phyloP scores from a whole-genome alignment of 2,329 filamentous ascomycete genomes.

The Diaporthe sp. region DNA sequence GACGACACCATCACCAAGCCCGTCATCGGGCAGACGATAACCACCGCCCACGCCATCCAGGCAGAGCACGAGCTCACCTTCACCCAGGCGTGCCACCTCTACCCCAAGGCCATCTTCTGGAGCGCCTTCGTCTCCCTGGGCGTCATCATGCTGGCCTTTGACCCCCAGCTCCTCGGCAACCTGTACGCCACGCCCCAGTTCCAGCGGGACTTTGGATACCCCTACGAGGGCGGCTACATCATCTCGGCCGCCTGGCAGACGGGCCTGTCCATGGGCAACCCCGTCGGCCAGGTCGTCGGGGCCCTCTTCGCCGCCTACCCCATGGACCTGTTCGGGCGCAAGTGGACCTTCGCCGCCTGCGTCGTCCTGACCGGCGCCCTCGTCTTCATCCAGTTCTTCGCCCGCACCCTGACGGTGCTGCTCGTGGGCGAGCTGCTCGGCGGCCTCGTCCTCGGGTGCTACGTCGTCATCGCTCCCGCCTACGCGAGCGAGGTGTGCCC shows the following conservation, averaged over 20 bases:
- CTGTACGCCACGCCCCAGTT: conserved; percentile 71
- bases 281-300: conserved; percentile 66
- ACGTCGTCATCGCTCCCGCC: conserved; percentile 67
- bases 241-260: conserved; percentile 58
- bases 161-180: conserved; percentile 72
- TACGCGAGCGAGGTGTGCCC: conserved; percentile 72
- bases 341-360: conserved; percentile 56
- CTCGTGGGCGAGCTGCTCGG: conserved; percentile 71
- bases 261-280: conserved; percentile 62
- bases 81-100: conserved; percentile 52
- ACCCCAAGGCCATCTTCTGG: conserved; percentile 62
- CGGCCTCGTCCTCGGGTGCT: conserved; percentile 70
- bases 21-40: conserved; percentile 28
- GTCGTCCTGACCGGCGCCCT: conserved; percentile 59
- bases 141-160: conserved; percentile 72
- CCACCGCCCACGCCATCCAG: conserved; percentile 45
- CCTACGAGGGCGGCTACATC: conserved; percentile 54
- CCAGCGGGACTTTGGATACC: conserved; percentile 64
- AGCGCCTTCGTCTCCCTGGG: conserved; percentile 69
- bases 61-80: conserved; percentile 54
- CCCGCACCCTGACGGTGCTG: conserved; percentile 62
- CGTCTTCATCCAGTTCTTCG: conserved; percentile 73
- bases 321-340: conserved; percentile 57
- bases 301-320: conserved; percentile 61
- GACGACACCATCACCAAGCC: conserved; percentile 27